Evolutionary conservation across 345 rosid genomes (phyloP), one percentile per base, ranked within the genome.

Genomic region (Syzygium aromaticum): DNA sequence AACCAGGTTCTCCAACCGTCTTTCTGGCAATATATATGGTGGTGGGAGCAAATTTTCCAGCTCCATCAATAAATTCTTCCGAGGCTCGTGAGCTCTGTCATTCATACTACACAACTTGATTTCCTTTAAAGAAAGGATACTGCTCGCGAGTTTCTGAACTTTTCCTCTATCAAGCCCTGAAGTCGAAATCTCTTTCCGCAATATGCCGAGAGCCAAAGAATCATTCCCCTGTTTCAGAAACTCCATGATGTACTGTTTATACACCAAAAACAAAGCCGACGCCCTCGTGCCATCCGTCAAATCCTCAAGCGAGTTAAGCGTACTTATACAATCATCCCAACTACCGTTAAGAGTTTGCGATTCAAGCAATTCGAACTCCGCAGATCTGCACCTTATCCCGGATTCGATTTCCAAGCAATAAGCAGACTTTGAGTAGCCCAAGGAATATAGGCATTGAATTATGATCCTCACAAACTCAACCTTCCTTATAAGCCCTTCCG

Each of bases 361-460:
- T 89, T 95, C 98, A 86, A 96, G 91, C 92, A 89, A 57, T 84
- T 91, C 92, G 85, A 91, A 89, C 57, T 93, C 93, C 30, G 77
- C 51, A 6, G 95, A 92, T 87, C 93, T 94, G 88, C 86, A 92
- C 11, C 86, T 88, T 85, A 95, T 78, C 54, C 93, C 92, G 1
- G 98, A 96, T 91, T 97, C 98, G 1, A 46, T 67, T 89, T 97
- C 98, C 87, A 96, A 84, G 88, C 92, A 91, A 57, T 94, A 92
- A 87, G 96, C 98, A 19, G 98, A 94, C 64, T 87, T 94, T 46
- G 90, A 91, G 89, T 90, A 96, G 21, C 99, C 98, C 87, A 95
- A 91, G 0, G 98, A 92, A 91, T 94, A 92, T 54, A 97, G 93
- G 86, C 95, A 93, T 78, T 96, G 98, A 84, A 97, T 88, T 43